phyloP scores from a whole-genome alignment of 1,284 basidiomycete genomes.

The Agaricales sp. region DNA sequence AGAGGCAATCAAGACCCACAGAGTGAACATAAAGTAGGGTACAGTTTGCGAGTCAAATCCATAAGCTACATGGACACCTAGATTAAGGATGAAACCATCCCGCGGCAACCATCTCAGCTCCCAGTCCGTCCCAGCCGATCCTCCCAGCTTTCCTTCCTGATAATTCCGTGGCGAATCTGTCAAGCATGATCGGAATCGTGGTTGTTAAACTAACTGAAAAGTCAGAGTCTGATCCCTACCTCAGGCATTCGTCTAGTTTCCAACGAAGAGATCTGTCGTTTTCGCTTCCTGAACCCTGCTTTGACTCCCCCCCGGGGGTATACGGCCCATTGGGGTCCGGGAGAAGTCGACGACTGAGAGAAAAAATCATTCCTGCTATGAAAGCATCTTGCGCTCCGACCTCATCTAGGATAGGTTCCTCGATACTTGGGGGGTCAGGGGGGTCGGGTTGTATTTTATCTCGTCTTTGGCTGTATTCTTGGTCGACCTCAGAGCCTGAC shows the following conservation, averaged over 20 bases:
- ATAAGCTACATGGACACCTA: too few relatives aligned
- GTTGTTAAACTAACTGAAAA: neutral
- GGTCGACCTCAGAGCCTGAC: neutral
- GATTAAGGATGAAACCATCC: conserved; percentile 56
- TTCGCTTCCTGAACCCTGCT: conserved; percentile 22
- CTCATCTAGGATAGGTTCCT: conserved; percentile 45
- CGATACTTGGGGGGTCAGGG: conserved; percentile 11
- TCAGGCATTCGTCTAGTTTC: conserved; percentile 59
- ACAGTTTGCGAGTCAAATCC: too few relatives aligned
- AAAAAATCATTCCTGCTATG: conserved; percentile 72
- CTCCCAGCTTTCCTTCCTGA: conserved; percentile 58
- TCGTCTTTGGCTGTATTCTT: neutral
- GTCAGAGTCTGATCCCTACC: too few relatives aligned
- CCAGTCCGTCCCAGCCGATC: conserved; percentile 52
- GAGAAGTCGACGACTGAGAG: conserved; percentile 51
- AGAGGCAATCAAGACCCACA: too few relatives aligned
- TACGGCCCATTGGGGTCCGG: conserved; percentile 59
- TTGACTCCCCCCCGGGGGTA: conserved; percentile 38
- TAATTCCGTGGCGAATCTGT: conserved; percentile 66
- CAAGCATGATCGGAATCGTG: neutral
- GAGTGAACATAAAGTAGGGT: too few relatives aligned
- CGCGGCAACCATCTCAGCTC: conserved; percentile 57
- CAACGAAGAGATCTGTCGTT: conserved; percentile 39
- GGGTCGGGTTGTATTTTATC: neutral
- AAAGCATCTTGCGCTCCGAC: conserved; percentile 71